A percentile compares a stretch with the other conserved stretches of the same genome.
phyloP scores from a whole-genome alignment of 1,284 basidiomycete genomes.

The Mycocalia duriaeana region DNA sequence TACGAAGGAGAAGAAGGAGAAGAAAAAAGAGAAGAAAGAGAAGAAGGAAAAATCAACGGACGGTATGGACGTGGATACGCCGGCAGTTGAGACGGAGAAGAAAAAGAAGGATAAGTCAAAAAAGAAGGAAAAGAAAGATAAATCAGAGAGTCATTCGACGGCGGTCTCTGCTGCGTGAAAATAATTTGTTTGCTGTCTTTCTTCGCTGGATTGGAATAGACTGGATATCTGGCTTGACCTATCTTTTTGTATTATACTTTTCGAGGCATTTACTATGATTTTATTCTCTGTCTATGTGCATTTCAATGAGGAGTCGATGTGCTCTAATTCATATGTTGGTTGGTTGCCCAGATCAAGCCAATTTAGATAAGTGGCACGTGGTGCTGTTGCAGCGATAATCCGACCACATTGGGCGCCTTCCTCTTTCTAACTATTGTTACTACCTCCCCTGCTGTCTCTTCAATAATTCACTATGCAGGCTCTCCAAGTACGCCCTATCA shows the following conservation, averaged over 20 bases:
- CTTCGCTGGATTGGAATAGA: too few species aligned
- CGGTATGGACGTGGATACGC: slow-evolving; percentile 10
- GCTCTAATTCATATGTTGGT: too few species aligned
- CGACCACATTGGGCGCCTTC: neutral
- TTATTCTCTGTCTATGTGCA: too few species aligned
- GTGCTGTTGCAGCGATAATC: neutral
- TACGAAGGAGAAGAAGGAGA: slow-evolving; percentile 12
- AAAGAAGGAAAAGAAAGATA: slow-evolving; percentile 18
- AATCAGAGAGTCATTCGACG: slow-evolving; percentile 3
- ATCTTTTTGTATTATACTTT: too few species aligned
- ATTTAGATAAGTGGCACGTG: neutral
- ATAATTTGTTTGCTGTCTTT: neutral
- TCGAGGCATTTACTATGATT: too few species aligned
- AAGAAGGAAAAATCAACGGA: slow-evolving; percentile 14
- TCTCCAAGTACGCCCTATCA: slow-evolving; percentile 49
- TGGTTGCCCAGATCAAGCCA: too few species aligned
- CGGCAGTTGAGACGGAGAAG: slow-evolving; percentile 11
- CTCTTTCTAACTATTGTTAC: neutral
- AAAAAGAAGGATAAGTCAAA: slow-evolving; percentile 18
- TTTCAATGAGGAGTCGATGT: too few species aligned
- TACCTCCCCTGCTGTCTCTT: slow-evolving; percentile 5
- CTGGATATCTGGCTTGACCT: too few species aligned
- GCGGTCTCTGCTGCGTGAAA: slow-evolving; percentile 1
- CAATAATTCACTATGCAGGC: slow-evolving; percentile 53
- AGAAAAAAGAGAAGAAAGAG: slow-evolving; percentile 7